A percentile compares a stretch with the other conserved stretches of the same genome.
Conservation (phyloP, 2,329 filamentous ascomycete genomes). For the Aspergillus melleus region DNA sequence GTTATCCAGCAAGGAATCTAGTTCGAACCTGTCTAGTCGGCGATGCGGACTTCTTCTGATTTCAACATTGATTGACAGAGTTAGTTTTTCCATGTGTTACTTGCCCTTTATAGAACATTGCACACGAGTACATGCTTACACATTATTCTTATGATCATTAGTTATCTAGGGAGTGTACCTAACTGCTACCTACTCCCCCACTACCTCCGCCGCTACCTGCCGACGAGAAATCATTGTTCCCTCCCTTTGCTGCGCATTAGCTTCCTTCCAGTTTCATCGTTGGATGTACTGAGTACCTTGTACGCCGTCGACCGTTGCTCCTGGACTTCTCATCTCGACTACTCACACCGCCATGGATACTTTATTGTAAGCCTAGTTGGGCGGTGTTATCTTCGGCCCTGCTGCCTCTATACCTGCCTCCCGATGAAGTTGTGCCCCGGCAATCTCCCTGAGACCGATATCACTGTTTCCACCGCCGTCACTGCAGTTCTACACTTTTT, state of each 20-base stretch:
- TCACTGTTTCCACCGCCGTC: background rate
- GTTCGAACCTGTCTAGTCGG: background rate
- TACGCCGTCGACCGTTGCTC: constrained; percentile 10
- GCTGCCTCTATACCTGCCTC: background rate
- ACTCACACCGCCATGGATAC: constrained; percentile 46
- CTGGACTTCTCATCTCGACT: background rate
- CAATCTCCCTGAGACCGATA: background rate
- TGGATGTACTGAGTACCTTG: background rate
- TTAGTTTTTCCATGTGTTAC: background rate
- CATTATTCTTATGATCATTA: background rate
- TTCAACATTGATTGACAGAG: background rate
- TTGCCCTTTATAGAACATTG: background rate
- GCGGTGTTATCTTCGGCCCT: background rate
- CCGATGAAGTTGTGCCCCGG: background rate
- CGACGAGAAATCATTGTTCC: background rate
- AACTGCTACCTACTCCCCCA: too few relatives aligned
- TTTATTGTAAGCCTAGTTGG: constrained; percentile 41
- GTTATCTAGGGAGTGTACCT: background rate
- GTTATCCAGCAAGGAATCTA: background rate
- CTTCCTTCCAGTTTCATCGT: background rate
- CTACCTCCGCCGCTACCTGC: background rate
- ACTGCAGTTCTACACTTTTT: background rate
- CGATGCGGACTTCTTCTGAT: background rate
- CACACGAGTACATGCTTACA: background rate
- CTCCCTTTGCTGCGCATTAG: background rate